A percentile compares a stretch with the other conserved stretches of the same genome.
Evolutionary conservation across 1,139 yeast species (phyloP).

Genomic region (Tardiomyces depauwii): DNA sequence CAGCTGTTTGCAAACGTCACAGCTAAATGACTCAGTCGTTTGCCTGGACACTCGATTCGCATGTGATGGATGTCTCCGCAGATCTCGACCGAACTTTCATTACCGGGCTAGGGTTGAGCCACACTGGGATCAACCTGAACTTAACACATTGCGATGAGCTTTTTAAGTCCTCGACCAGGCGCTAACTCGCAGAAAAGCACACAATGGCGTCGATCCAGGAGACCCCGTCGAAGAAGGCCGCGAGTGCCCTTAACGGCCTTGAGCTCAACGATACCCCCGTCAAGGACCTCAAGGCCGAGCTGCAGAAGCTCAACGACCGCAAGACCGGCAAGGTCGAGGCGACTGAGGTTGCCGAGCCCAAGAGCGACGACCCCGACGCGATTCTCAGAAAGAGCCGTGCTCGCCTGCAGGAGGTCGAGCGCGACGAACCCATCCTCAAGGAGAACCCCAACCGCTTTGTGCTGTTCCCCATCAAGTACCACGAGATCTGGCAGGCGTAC

Average conservation of each 20-base stretch:
- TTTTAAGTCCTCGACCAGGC: too few relatives aligned
- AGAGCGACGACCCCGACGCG: constrained; percentile 7
- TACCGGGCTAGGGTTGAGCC: too few relatives aligned
- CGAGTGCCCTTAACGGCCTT: constrained; percentile 24
- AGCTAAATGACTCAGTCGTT: too few relatives aligned
- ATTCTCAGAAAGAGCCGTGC: constrained; percentile 19
- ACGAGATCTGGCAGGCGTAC: constrained; percentile 98
- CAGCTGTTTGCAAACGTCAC: too few relatives aligned
- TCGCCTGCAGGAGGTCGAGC: constrained; percentile 59
- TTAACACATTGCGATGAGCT: too few relatives aligned
- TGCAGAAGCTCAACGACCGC: constrained; percentile 5
- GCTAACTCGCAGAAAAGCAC: too few relatives aligned
- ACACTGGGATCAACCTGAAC: too few relatives aligned
- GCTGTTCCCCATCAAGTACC: constrained; percentile 92
- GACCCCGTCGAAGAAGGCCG: constrained; percentile 31
- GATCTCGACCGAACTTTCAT: too few relatives aligned
- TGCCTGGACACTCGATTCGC: too few relatives aligned
- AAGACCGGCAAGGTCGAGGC: constrained; percentile 5
- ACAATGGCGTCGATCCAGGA: constrained; percentile 14
- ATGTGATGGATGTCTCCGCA: too few relatives aligned
- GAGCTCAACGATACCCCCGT: constrained; percentile 18
- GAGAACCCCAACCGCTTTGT: constrained; percentile 91
- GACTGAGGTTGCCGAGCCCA: constrained; percentile 7
- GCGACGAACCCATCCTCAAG: constrained; percentile 75
- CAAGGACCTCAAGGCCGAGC: constrained; percentile 12